Conservation (phyloP, 179 eudicot species). For the Spergularia azorica region DNA sequence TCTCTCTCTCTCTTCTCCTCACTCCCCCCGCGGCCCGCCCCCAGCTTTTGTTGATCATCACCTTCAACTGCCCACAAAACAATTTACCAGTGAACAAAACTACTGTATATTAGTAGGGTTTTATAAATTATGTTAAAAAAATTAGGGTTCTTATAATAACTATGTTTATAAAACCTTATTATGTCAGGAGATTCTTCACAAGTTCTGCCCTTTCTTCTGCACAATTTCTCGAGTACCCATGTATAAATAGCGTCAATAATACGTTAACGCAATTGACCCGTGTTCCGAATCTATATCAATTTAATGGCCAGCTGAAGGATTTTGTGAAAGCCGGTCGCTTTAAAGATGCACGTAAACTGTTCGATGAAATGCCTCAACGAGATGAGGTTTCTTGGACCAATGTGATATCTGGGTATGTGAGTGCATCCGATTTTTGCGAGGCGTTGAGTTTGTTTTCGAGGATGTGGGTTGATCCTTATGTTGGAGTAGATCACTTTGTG, state of each 20-base stretch:
- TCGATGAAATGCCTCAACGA: slow-evolving; percentile 66
- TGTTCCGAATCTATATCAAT: slow-evolving; percentile 30
- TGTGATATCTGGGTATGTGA: slow-evolving; percentile 72
- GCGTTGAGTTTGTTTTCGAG: slow-evolving; percentile 64
- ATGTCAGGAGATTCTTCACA: slow-evolving; percentile 38
- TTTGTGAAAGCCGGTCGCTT: slow-evolving; percentile 50
- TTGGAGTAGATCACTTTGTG: slow-evolving; percentile 60
- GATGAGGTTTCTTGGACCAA: slow-evolving; percentile 80
- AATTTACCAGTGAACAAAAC: neutral
- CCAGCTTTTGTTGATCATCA: neutral
- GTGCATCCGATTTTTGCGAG: slow-evolving; percentile 43
- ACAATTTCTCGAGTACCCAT: slow-evolving; percentile 18
- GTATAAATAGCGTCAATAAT: neutral
- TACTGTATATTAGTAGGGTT: neutral
- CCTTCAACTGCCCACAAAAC: neutral
- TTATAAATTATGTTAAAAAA: neutral
- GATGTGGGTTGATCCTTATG: slow-evolving; percentile 51
- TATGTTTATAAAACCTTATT: slow-evolving; percentile 30
- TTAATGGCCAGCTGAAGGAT: slow-evolving; percentile 50
- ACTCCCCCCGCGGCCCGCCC: neutral
- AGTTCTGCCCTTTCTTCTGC: slow-evolving; percentile 34
- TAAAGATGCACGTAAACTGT: slow-evolving; percentile 65
- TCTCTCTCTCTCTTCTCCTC: neutral
- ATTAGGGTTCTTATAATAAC: slow-evolving; percentile 26
- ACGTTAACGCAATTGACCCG: slow-evolving; percentile 10